Conservation (phyloP, 805 yeast species). For the Zygosaccharomyces pseudorouxii region DNA sequence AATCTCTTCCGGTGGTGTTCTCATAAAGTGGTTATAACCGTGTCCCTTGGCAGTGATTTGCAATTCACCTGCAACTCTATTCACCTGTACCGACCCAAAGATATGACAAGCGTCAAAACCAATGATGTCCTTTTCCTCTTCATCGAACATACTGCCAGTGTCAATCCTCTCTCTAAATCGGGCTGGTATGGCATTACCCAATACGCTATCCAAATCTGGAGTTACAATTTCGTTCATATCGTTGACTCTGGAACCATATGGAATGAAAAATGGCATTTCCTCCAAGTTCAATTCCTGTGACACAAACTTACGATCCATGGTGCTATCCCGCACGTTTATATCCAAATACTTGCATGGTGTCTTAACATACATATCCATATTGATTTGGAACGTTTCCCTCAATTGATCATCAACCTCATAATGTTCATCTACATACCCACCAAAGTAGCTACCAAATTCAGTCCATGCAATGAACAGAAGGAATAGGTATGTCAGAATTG, state of each 20-base stretch:
- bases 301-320: constrained; percentile 75
- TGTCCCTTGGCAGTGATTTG: constrained; percentile 75
- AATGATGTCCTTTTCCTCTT: constrained; percentile 13
- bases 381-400: constrained; percentile 56
- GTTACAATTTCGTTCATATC: constrained; percentile 45
- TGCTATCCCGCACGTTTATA: constrained; percentile 70
- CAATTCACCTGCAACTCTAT: constrained; percentile 79
- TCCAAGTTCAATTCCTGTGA: constrained; percentile 69
- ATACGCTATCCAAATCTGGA: constrained; percentile 62
- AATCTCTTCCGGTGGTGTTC: constrained; percentile 47
- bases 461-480: constrained; percentile 72
- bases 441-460: constrained; percentile 78
- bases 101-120: constrained; percentile 68
- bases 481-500: constrained; percentile 56
- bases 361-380: constrained; percentile 73
- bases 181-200: constrained; percentile 63
- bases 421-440: constrained; percentile 74
- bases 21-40: constrained; percentile 47
- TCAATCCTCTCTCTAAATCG: constrained; percentile 48
- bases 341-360: constrained; percentile 78
- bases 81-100: constrained; percentile 77
- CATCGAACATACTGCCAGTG: constrained; percentile 33
- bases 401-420: constrained; percentile 67
- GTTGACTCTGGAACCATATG: constrained; percentile 43
- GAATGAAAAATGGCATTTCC: constrained; percentile 55